phyloP scores from a whole-genome alignment of 2,329 filamentous ascomycete species.

The Colletotrichum theobromicola region DNA sequence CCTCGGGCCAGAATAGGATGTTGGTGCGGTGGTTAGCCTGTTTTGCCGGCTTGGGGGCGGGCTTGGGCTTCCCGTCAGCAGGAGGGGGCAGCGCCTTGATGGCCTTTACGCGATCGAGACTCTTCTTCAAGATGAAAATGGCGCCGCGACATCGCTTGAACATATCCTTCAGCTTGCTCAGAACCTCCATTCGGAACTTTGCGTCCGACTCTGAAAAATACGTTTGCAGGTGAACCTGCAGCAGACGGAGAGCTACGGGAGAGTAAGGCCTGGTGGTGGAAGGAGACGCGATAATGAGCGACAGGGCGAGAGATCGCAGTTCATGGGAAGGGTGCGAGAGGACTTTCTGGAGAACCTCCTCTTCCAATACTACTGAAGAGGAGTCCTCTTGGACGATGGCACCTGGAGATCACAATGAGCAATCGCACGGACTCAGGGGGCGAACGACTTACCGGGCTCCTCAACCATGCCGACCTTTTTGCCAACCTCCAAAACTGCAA shows the following conservation, averaged over 20 bases:
- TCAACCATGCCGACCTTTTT: conserved; percentile 74
- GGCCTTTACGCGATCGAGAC: conserved; percentile 33
- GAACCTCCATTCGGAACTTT: conserved; percentile 82
- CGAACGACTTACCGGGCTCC: conserved; percentile 58
- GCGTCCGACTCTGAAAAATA: conserved; percentile 87
- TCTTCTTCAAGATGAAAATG: conserved; percentile 58
- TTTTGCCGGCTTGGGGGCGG: conserved; percentile 12
- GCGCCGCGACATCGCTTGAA: conserved; percentile 76
- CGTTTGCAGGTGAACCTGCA: conserved; percentile 70
- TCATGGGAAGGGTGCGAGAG: conserved; percentile 62
- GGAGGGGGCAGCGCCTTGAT: not conserved
- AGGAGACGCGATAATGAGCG: conserved; percentile 78
- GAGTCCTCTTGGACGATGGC: conserved; percentile 4
- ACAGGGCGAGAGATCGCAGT: conserved; percentile 81
- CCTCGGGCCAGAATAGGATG: conserved; percentile 40
- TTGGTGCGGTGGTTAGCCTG: conserved; percentile 37
- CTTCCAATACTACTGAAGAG: conserved; percentile 39
- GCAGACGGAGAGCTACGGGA: conserved; percentile 60
- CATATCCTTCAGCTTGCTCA: conserved; percentile 77
- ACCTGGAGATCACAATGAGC: not conserved
- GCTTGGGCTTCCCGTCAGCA: conserved; percentile 1
- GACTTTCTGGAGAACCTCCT: conserved; percentile 54
- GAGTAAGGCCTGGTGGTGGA: conserved; percentile 78
- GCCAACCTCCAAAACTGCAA: conserved; percentile 72
- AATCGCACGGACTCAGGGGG: not conserved